Evolutionary conservation across 2,329 filamentous ascomycete species (phyloP).

Genomic region (Aspergillus glaucus): DNA sequence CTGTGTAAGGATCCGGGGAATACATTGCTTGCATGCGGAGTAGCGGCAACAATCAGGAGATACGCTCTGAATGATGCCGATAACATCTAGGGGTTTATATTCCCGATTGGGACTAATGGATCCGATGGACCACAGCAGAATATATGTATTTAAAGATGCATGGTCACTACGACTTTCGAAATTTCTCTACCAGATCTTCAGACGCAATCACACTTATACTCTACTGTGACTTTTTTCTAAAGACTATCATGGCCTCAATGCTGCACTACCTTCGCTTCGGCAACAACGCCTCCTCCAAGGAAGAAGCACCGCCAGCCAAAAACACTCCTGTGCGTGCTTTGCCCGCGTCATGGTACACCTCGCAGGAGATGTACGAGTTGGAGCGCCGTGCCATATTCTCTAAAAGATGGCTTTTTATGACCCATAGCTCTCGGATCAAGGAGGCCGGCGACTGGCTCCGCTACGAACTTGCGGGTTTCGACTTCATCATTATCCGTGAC

Average conservation of each 20-base stretch:
- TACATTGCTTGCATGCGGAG: no score
- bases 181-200: not conserved
- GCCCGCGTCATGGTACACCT: conserved; percentile 2
- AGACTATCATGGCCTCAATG: not conserved
- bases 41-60: no score
- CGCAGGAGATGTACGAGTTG: conserved; percentile 1
- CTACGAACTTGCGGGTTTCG: conserved; percentile 49
- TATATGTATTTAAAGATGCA: not conserved
- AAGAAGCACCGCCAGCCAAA: not conserved
- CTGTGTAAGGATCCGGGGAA: no score
- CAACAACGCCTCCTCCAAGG: not conserved
- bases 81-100: not conserved
- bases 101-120: not conserved
- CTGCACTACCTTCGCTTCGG: conserved; percentile 1
- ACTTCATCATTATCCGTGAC: conserved; percentile 46
- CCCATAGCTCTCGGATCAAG: conserved; percentile 1
- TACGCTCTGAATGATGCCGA: no score
- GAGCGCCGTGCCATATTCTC: conserved; percentile 2
- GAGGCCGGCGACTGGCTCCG: conserved; percentile 50
- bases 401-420: conserved; percentile 1
- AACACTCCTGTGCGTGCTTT: conserved; percentile 1
- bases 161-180: not conserved
- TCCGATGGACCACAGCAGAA: not conserved
- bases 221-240: not conserved
- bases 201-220: not conserved